These are phyloP conservation scores for Penstemon davidsonii DNA, from an alignment of 257 asterid genomes.

Conservation along the genomic window DNA sequence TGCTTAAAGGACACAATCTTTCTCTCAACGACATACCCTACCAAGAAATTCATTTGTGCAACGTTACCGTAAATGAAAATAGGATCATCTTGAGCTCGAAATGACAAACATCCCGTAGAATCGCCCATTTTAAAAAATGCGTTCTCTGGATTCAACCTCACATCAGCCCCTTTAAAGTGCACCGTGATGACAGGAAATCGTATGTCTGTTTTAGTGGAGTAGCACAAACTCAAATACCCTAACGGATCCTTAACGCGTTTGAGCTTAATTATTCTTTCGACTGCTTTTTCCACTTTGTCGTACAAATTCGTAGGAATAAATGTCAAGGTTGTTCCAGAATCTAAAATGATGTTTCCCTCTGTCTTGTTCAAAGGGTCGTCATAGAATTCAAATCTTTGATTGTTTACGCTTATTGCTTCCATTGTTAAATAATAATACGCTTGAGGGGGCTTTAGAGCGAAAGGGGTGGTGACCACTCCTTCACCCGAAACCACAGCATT, in stretches of 20 bases:
- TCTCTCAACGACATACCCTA: too few relatives aligned
- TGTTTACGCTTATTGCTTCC: slow-evolving; percentile 33
- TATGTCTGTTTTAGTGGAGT: slow-evolving; percentile 2
- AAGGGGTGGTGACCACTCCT: slow-evolving; percentile 31
- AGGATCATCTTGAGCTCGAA: slow-evolving; percentile 8
- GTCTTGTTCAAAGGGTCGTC: too few relatives aligned
- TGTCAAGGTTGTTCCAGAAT: slow-evolving; percentile 45
- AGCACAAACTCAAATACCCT: slow-evolving; percentile 26
- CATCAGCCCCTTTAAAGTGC: slow-evolving; percentile 42
- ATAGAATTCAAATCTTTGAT: too few relatives aligned
- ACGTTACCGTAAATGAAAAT: slow-evolving; percentile 32
- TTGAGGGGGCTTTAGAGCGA: background rate
- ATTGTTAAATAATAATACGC: slow-evolving; percentile 32
- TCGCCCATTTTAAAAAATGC: background rate
- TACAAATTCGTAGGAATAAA: slow-evolving; percentile 27
- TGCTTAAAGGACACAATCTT: too few relatives aligned
- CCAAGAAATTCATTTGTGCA: too few relatives aligned
- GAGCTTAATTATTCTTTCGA: slow-evolving; percentile 24
- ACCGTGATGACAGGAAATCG: slow-evolving; percentile 21
- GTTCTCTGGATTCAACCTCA: slow-evolving; percentile 18
- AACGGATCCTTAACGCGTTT: slow-evolving; percentile 24
- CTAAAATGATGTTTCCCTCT: too few relatives aligned
- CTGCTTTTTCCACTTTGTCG: slow-evolving; percentile 6
- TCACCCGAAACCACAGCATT: slow-evolving; percentile 25
- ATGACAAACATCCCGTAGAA: slow-evolving; percentile 22